Percentiles rank a stretch among this genome's conserved stretches.
These are phyloP conservation scores for Arbutus unedo DNA, from an alignment of 148 eudicot genomes.

Conservation along the genomic window DNA sequence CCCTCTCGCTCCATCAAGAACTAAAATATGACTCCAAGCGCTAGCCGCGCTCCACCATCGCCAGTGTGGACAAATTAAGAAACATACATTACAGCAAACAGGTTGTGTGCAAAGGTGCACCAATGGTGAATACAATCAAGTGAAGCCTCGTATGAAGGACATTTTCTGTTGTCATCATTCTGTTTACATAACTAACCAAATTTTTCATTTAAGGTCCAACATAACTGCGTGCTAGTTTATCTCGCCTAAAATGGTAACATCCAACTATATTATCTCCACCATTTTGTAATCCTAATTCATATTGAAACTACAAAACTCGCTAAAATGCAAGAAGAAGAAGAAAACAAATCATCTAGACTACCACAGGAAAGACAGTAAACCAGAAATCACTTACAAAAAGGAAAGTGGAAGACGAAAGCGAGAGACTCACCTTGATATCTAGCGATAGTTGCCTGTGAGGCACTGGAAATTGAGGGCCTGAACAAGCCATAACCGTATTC, in stretches of 20 bases:
- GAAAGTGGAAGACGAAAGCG: background rate
- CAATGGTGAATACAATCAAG: too few relatives aligned
- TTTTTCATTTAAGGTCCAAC: background rate
- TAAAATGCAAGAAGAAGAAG: background rate
- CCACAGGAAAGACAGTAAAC: background rate
- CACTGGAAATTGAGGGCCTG: slow-evolving; percentile 44
- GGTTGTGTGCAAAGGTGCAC: slow-evolving; percentile 1
- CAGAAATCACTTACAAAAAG: background rate
- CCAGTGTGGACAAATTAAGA: background rate
- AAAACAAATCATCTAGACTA: background rate
- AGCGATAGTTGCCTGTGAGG: slow-evolving; percentile 47
- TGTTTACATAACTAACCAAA: background rate
- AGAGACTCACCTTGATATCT: slow-evolving; percentile 41
- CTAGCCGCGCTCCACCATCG: background rate
- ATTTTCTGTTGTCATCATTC: background rate
- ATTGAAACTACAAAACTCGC: background rate
- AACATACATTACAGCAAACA: slow-evolving; percentile 22
- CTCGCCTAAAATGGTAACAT: background rate
- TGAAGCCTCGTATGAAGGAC: background rate
- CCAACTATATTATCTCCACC: background rate
- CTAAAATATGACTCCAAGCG: background rate
- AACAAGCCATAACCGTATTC: slow-evolving; percentile 33
- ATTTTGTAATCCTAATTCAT: background rate
- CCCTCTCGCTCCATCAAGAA: background rate
- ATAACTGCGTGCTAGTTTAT: too few relatives aligned